Evolutionary conservation across 371 early-diverging fungal species (phyloP), one percentile per base, ranked within the genome.

Genomic region (Nematocida minor): DNA sequence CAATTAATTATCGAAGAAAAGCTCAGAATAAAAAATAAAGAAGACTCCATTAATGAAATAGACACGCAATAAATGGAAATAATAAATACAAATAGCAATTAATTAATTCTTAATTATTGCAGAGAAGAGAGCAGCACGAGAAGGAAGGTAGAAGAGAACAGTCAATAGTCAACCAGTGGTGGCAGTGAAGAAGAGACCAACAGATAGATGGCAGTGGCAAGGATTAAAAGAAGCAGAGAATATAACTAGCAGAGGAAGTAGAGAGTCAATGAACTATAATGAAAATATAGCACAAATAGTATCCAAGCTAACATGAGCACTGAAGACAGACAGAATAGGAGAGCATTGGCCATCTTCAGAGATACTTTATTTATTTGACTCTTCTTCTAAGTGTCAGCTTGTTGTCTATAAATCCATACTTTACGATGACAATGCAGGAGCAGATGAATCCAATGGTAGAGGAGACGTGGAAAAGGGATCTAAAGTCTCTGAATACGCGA

Each of bases 381-480:
- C 51, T 51, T 22, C 40, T 55, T 32, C n/a, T 40, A 9, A 46
- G 55, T n/a, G n/a, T 20, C 9, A 71, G 16, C 20, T 53, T 27
- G 20, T 42, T 20, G 31, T 74, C 53, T 16, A 74, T 62, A 27
- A 74, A 4, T 18, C 62, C 62, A 46, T 74, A 74, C 60, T 74
- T 74, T 40, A 74, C 36, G 31, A 74, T 64, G 16, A 74, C 42
- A 49, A 74, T 32, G 48, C 9, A 44, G 38, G 31, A 48, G 54
- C 64, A 74, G 6, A 36, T 29, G 22, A 74, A 40, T 20, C 77
- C 77, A 48, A 74, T n/a, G 11, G 44, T 42, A 4, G 77, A 74
- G 4, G 77, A 74, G 2, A 34, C 34, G 16, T 70, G 36, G 53
- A 74, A 74, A n/a, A 74, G 53, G n/a, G 77, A 62, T 32, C 77